A percentile compares a stretch with the other conserved stretches of the same genome.
phyloP scores from a whole-genome alignment of 495 filamentous ascomycete genomes.

The Neurospora tetrasperma region DNA sequence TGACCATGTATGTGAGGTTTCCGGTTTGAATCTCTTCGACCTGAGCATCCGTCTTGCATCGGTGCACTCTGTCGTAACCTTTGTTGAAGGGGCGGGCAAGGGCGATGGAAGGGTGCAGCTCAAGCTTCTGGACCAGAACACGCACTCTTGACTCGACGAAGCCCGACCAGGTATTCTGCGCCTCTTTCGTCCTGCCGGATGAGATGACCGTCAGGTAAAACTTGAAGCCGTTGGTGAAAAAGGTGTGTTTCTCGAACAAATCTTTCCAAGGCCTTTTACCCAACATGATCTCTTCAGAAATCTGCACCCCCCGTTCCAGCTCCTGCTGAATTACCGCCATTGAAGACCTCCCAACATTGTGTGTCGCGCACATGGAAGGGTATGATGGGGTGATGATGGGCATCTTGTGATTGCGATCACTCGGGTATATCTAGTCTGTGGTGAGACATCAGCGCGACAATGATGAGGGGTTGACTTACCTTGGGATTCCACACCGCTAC shows the following conservation, averaged over 20 bases:
- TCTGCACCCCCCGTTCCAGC: conserved; percentile 61
- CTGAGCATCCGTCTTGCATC: conserved; percentile 60
- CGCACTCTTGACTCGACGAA: conserved; percentile 88
- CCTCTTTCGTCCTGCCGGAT: conserved; percentile 76
- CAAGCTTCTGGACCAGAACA: conserved; percentile 68
- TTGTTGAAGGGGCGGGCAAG: conserved; percentile 90
- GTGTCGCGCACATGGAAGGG: conserved; percentile 91
- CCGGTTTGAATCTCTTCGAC: conserved; percentile 61
- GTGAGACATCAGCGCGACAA: conserved; percentile 24
- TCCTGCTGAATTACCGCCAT: conserved; percentile 75
- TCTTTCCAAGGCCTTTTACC: conserved; percentile 72
- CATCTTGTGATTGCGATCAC: conserved; percentile 81
- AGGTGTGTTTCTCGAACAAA: conserved; percentile 76
- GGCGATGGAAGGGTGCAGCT: conserved; percentile 60
- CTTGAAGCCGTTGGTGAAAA: conserved; percentile 86
- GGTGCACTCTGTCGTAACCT: conserved; percentile 73
- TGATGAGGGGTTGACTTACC: conserved; percentile 35
- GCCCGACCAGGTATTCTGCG: conserved; percentile 78
- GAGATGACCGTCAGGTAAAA: conserved; percentile 87
- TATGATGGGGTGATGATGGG: conserved; percentile 95
- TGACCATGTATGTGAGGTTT: conserved; percentile 55
- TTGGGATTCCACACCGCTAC: conserved; percentile 89
- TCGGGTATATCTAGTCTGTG: conserved; percentile 56
- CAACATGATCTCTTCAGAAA: conserved; percentile 70
- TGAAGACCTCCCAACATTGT: conserved; percentile 82